phyloP scores from a whole-genome alignment of 208 protist species.

The Leishmania aethiopica region DNA sequence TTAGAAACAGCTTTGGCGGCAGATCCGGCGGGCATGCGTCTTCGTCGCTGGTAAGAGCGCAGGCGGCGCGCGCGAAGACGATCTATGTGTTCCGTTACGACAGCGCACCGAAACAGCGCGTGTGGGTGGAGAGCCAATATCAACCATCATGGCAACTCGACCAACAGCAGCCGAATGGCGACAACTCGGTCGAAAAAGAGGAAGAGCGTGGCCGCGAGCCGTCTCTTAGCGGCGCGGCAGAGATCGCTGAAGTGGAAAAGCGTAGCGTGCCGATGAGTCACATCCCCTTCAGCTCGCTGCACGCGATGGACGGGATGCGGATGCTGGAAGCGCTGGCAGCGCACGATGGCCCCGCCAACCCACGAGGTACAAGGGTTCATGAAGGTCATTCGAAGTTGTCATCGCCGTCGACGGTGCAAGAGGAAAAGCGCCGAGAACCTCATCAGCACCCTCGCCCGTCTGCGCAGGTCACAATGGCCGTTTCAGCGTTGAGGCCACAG shows the following conservation, averaged over 20 bases:
- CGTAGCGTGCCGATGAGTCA: background rate
- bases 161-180: background rate
- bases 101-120: constrained; percentile 7
- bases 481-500: background rate
- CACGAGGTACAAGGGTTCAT: background rate
- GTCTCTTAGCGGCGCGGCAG: background rate
- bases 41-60: background rate
- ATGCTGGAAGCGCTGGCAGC: background rate
- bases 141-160: background rate
- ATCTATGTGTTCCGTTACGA: constrained; percentile 12
- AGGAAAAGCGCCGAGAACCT: background rate
- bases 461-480: background rate
- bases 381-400: background rate
- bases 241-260: background rate
- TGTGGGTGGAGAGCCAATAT: constrained; percentile 14
- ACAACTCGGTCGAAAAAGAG: background rate
- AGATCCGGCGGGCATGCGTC: background rate
- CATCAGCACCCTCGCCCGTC: background rate
- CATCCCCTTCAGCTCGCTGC: constrained; percentile 7
- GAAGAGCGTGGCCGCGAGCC: background rate
- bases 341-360: background rate
- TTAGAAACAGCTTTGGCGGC: background rate
- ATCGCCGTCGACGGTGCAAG: background rate
- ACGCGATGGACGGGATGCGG: constrained; percentile 2
- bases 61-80: background rate